Conservation (phyloP, 202 grass and related monocot species). For the Panicum virgatum region DNA sequence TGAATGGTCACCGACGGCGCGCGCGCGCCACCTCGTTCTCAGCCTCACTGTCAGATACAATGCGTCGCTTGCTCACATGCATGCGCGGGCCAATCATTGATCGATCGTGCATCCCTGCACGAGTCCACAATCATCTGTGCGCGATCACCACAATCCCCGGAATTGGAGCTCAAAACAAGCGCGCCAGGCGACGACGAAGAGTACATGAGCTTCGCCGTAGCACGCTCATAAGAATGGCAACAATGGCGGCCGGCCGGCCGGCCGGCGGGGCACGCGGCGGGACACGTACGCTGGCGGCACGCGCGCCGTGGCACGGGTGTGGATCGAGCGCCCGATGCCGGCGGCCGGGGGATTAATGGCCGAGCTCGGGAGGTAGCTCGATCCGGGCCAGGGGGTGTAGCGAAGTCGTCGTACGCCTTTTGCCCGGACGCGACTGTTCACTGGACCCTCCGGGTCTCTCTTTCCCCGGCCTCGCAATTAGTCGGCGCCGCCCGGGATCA, state of each 20-base stretch:
- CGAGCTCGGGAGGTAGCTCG: background rate
- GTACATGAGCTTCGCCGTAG: background rate
- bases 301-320: background rate
- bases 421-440: background rate
- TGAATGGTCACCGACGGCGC: background rate
- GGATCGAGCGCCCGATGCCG: background rate
- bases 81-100: background rate
- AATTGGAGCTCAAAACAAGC: background rate
- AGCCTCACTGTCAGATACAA: background rate
- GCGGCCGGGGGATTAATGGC: conserved; percentile 4
- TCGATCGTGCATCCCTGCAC: background rate
- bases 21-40: too few relatives aligned
- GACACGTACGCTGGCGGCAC: background rate
- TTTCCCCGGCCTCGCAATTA: background rate
- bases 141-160: background rate
- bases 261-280: background rate
- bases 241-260: background rate
- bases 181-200: background rate
- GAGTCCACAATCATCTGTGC: background rate
- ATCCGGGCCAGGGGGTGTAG: background rate
- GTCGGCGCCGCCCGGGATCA: background rate
- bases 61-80: background rate
- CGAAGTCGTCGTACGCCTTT: background rate
- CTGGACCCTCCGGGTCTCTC: background rate
- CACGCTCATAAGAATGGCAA: background rate